Base-by-base conservation (phyloP, 2,329 filamentous ascomycete species). In the Gyromitra esculenta region DNA sequence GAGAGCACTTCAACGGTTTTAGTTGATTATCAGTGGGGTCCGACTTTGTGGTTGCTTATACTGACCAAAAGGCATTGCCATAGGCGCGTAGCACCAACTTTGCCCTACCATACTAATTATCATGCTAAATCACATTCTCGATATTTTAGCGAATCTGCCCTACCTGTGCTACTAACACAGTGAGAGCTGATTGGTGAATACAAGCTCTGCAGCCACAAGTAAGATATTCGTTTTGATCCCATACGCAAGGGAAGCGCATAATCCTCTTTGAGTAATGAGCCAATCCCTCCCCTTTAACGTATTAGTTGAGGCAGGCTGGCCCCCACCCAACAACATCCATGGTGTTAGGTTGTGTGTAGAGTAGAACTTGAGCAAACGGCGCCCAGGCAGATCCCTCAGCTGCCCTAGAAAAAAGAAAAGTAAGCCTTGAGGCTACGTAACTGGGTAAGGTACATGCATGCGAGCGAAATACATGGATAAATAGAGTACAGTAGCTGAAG, bases 401-500 rank as follows among this genome's bases (percentile, higher is more conserved):
- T 3, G 50, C 8, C 18, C 50, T 9, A 18, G 50, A 52, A 52
- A 18, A 11, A 56, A 56, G 25, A 6, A 15, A n/a, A 31, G 52
- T 57, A n/a, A 57, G 52, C 25, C 52, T 57, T 35, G 5, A 37
- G 52, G 25, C 25, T 21, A 52, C n/a, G 15, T 21, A 21, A 21
- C 18, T 21, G 52, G 18, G 11, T 9, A n/a, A 21, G 15, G 5
- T 21, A 21, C 50, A n/a, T 60, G n/a, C 57, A 41, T 43, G 57
- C 37, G 41, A 41, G n/a, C 37, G n/a, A 60, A 37, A 60, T 37
- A 35, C 57, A 21, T 60, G 57, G 57, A 13, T 60, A 56, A 52
- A 52, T 57, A 57, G n/a, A 54, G 21, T 4, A 4, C 4, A 31
- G 18, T 54, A 54, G 21, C 13, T 35, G 15, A 52, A 21, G 21